These are phyloP conservation scores for Penstemon eatonii DNA, from an alignment of 257 asterid genomes.

Conservation along the genomic window DNA sequence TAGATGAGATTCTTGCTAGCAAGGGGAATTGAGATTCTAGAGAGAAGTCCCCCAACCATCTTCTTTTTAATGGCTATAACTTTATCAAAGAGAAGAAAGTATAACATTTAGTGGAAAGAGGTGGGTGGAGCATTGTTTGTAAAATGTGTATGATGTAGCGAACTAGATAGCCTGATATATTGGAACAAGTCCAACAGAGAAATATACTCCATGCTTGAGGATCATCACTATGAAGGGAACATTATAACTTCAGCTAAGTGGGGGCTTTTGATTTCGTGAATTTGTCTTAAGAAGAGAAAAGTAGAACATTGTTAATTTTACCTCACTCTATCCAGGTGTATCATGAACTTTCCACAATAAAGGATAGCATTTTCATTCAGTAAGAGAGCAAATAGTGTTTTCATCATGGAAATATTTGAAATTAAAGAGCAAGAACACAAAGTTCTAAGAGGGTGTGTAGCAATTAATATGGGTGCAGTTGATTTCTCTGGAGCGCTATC, in stretches of 20 bases:
- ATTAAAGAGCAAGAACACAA: slow-evolving; percentile 4
- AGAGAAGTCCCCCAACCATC: no score
- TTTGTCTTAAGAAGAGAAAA: slow-evolving; percentile 3
- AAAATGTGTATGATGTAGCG: slow-evolving; percentile 10
- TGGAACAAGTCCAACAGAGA: slow-evolving; percentile 4
- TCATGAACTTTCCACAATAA: slow-evolving; percentile 14
- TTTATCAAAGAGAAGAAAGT: slow-evolving; percentile 20
- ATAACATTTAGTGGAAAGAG: neutral
- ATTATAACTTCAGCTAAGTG: slow-evolving; percentile 3
- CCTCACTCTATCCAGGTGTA: slow-evolving; percentile 4
- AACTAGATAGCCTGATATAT: slow-evolving; percentile 6
- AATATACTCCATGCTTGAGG: slow-evolving; percentile 7
- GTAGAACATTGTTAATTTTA: neutral
- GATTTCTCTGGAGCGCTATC: slow-evolving; percentile 14
- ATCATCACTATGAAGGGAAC: neutral
- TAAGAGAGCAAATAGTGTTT: slow-evolving; percentile 17
- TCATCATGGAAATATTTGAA: slow-evolving; percentile 14
- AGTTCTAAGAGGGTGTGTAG: neutral
- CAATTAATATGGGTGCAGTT: slow-evolving; percentile 8
- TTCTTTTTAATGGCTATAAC: neutral
- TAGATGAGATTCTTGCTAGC: no score
- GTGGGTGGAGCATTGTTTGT: neutral
- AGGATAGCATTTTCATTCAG: neutral
- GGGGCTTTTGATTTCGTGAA: slow-evolving; percentile 18
- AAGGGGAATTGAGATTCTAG: no score